Conservation (phyloP, 306 rosid species). For the Crotalaria pallida region DNA sequence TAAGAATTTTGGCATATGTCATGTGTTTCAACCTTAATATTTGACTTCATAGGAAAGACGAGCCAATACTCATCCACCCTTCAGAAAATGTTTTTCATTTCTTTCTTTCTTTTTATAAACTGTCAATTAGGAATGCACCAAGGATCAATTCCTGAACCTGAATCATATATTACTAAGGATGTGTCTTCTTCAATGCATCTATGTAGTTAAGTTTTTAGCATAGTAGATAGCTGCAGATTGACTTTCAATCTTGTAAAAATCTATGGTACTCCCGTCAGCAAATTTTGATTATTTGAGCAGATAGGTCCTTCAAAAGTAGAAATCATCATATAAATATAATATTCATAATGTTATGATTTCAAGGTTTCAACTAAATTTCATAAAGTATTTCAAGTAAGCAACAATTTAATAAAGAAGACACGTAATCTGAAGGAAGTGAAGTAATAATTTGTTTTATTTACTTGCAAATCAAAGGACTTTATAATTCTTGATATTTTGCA, state of each 20-base stretch:
- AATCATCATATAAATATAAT: no score
- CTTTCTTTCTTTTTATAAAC: not conserved
- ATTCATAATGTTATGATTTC: not conserved
- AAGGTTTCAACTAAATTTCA: not conserved
- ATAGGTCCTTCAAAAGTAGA: not conserved
- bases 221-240: constrained; percentile 3
- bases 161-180: no score
- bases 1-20: not conserved
- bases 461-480: not conserved
- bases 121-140: not conserved
- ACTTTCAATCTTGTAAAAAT: not conserved
- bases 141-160: not conserved
- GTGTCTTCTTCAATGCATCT: not conserved
- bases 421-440: no score
- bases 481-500: not conserved
- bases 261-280: not conserved
- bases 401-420: no score
- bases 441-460: not conserved
- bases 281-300: not conserved
- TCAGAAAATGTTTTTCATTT: no score
- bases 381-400: no score
- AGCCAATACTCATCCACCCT: not conserved
- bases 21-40: not conserved
- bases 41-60: not conserved
- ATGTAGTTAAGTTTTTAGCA: not conserved